These are phyloP conservation scores for Lipomyces starkeyi DNA, from an alignment of 805 yeast species.

Conservation along the genomic window DNA sequence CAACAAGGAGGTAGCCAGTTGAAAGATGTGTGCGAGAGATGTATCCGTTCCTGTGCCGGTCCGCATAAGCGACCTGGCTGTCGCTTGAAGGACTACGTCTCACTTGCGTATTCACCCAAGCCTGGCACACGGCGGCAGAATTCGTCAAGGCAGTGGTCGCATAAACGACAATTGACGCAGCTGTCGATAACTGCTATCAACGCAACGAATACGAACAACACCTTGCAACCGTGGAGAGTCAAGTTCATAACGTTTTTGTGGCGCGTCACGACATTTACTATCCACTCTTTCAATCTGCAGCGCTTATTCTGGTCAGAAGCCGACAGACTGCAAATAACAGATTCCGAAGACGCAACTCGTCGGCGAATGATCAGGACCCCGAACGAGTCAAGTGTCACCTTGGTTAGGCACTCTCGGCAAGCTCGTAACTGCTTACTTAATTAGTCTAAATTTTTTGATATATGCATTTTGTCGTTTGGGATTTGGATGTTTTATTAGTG, in stretches of 20 bases:
- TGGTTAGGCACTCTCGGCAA: not conserved
- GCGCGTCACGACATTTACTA: not conserved
- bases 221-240: not conserved
- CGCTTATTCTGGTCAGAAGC: not conserved
- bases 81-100: slow-evolving; percentile 11
- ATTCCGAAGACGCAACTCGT: not conserved
- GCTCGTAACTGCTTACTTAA: not conserved
- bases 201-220: not conserved
- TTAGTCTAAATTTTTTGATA: not conserved
- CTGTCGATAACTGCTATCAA: slow-evolving; percentile 11
- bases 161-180: slow-evolving; percentile 19
- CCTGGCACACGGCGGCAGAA: not conserved
- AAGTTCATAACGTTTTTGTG: not conserved
- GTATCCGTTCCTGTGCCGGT: slow-evolving; percentile 31
- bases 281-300: not conserved
- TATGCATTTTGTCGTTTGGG: not conserved
- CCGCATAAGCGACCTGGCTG: slow-evolving; percentile 25
- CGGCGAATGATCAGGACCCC: not conserved
- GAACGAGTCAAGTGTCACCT: not conserved
- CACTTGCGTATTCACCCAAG: not conserved
- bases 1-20: slow-evolving; percentile 15
- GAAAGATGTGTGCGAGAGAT: slow-evolving; percentile 19
- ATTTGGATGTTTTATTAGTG: too few relatives aligned
- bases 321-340: not conserved
- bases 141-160: slow-evolving; percentile 1